Evolutionary conservation across 2,329 filamentous ascomycete genomes (phyloP), one percentile per base, ranked within the genome.

Genomic region (Trichoderma afroharzianum): DNA sequence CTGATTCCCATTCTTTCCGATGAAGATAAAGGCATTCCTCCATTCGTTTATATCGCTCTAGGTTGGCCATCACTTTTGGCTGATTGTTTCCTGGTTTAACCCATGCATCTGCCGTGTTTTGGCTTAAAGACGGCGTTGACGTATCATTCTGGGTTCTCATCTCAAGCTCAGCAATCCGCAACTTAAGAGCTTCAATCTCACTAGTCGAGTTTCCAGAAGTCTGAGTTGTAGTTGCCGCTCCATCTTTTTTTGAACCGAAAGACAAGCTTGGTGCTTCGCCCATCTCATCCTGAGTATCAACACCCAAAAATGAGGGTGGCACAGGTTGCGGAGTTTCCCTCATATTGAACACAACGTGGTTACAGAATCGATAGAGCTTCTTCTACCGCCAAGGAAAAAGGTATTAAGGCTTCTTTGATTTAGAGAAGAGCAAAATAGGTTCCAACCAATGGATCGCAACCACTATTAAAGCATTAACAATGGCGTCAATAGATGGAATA

Each of bases 11-110:
- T 32, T 67, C 63, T 28, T 57, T 67, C n/a, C 63, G 47, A 6
- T 67, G 63, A n/a, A 39, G 36, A 15, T 67, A 67, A 21, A 67
- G 32, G 15, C 63, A 67, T 57, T 33, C 63, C 15, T 67, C 63
- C 63, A 67, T 67, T 8, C 63, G 30, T 21, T 39, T 67, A 39
- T 67, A 67, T 39, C 28, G 47, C 14, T 67, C 47, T 8, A 57
- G 5, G 14, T 57, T 26, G 33, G n/a, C 47, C 28, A 26, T 57
- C 4, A 21, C n/a, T 36, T 55, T 32, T 24, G 63, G 30, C 7
- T 18, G 47, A 8, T 18, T 39, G 58, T 3, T 26, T 15, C 14
- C 58, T 26, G 11, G 18, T 8, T 62, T 33, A 62, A 4, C 15
- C 11, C 32, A 32, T 26, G 21, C 21, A 57, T 7, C 53, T 6